Percentiles rank a stretch among this genome's conserved stretches.
phyloP scores from a whole-genome alignment of 1,284 basidiomycete genomes.

The Naganishia sp. region DNA sequence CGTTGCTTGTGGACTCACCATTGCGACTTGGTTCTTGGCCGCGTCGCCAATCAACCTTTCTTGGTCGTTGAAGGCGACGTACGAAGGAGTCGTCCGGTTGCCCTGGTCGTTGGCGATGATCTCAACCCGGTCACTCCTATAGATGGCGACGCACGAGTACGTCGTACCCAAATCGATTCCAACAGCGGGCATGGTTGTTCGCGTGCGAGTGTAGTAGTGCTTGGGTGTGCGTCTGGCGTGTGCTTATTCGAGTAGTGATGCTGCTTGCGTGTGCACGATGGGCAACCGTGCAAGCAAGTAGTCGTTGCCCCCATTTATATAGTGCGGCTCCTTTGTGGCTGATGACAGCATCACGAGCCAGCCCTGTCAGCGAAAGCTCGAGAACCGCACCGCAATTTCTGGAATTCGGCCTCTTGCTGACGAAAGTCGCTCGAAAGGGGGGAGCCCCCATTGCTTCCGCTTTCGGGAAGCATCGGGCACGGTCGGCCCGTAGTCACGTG shows the following conservation, averaged over 20 bases:
- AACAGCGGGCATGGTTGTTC: constrained; percentile 26
- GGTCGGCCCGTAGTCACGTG: too few species aligned
- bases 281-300: not conserved
- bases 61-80: constrained; percentile 87
- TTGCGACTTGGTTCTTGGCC: constrained; percentile 91
- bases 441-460: not conserved
- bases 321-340: not conserved
- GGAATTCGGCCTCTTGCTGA: not conserved
- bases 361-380: too few species aligned
- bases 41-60: constrained; percentile 85
- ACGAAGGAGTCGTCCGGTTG: constrained; percentile 93
- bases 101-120: constrained; percentile 88
- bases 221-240: not conserved
- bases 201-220: constrained; percentile 10
- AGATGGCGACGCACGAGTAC: constrained; percentile 72
- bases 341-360: not conserved
- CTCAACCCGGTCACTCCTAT: constrained; percentile 79
- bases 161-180: constrained; percentile 32
- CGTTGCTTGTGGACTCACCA: constrained; percentile 48
- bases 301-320: not conserved
- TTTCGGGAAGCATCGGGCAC: not conserved
- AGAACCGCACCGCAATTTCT: not conserved
- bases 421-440: not conserved
- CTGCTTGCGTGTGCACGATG: too few species aligned
- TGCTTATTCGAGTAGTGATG: not conserved